Base-by-base conservation (phyloP, 768 basidiomycete genomes). In the Kwoniella sp. region DNA sequence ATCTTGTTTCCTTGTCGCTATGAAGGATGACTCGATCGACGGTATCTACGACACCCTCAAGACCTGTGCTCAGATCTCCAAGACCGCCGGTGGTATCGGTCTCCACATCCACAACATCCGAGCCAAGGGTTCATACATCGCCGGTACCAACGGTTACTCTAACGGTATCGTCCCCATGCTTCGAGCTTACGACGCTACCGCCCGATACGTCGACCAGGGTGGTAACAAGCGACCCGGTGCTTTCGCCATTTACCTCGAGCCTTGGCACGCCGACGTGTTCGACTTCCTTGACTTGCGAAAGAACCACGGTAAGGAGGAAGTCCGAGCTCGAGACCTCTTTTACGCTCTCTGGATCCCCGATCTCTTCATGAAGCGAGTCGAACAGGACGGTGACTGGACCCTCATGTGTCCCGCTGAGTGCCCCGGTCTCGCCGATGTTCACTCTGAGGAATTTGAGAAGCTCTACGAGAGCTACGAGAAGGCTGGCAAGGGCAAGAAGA, bases 141-240 rank as follows among this genome's bases (percentile, higher is more conserved):
- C 96, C 13, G 96, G 96, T 22, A 99, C 96, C 29, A 98, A 98
- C 80, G 96, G 96, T 1, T 95, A 96, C 81, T 97, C 94, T 2
- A 99, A 98, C 73, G 96, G 96, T 60, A 96, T 99, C 75, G 92
- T 98, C 1, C 96, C 96, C 15, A 99, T 99, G 95, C 88, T 99
- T 48, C 91, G 96, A 60, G 95, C 91, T 0, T 98, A 89, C 80
- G 94, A 99, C 74, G 92, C 94, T 25, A 98, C 96, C 9, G 96
- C 96, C 22, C 92, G 95, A 40, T 98, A 98, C 74, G 96, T 98
- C 60, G 96, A 98, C 79, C 95, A 97, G 78, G 95, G 96, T 55
- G 96, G 96, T 26, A 98, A 98, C 85, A 98, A 98, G 83, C 90
- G 96, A 25, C 96, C 96, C 1, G 96, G 96, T 65, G 96, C 96